phyloP scores from a whole-genome alignment of 257 asterid genomes.

The Solanum chmielewskii region DNA sequence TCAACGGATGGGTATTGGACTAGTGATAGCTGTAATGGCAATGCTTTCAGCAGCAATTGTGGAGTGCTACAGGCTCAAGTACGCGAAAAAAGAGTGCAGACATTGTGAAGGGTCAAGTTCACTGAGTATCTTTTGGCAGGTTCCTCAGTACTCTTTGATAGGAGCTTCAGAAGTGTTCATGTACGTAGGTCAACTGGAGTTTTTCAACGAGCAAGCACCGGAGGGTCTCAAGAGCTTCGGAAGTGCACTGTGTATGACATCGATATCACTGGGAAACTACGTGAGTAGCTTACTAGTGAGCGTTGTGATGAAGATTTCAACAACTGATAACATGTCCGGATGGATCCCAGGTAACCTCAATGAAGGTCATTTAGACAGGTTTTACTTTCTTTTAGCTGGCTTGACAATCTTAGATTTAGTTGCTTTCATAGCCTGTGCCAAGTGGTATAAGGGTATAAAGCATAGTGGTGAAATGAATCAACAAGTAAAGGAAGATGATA shows the following conservation, averaged over 20 bases:
- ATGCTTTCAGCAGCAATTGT: conserved; percentile 80
- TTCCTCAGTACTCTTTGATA: conserved; percentile 75
- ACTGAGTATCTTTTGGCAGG: conserved; percentile 86
- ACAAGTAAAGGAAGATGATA: conserved; percentile 10
- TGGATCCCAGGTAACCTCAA: conserved; percentile 91
- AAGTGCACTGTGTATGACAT: conserved; percentile 90
- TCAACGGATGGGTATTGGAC: conserved; percentile 93
- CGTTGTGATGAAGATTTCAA: conserved; percentile 65
- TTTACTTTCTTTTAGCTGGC: conserved; percentile 73
- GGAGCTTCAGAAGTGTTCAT: conserved; percentile 94
- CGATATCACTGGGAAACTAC: conserved; percentile 84
- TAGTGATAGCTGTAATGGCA: conserved; percentile 59
- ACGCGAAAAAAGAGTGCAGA: conserved; percentile 42
- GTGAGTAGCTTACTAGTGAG: conserved; percentile 78
- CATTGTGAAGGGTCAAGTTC: conserved; percentile 81
- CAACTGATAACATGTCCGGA: conserved; percentile 62
- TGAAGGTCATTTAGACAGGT: conserved; percentile 71
- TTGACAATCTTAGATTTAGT: conserved; percentile 59
- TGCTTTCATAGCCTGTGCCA: conserved; percentile 49
- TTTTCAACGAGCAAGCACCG: conserved; percentile 81
- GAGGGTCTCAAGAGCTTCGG: conserved; percentile 94
- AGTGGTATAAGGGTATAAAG: conserved; percentile 56
- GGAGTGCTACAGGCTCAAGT: conserved; percentile 62
- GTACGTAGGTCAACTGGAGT: conserved; percentile 89
- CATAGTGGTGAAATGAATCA: conserved; percentile 32